These are phyloP conservation scores for Alternaria sp. DNA, from an alignment of 2,329 filamentous ascomycete species.

Conservation along the genomic window DNA sequence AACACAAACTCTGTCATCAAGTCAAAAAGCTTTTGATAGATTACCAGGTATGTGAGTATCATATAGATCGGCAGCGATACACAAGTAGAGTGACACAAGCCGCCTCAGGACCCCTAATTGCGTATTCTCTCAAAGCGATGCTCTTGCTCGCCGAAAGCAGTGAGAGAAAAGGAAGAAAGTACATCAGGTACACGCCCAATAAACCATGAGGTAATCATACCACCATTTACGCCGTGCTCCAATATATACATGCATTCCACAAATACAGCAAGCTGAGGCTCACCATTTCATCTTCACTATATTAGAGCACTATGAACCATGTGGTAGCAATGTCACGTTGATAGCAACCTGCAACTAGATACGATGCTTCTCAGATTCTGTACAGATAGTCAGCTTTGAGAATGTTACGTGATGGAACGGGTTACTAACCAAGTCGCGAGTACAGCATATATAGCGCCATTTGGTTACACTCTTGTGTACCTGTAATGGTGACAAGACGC, in stretches of 20 bases:
- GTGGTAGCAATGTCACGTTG: not conserved
- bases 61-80: slow-evolving; percentile 11
- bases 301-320: not conserved
- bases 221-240: slow-evolving; percentile 23
- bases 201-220: slow-evolving; percentile 9
- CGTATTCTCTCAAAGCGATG: not conserved
- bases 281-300: not conserved
- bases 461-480: slow-evolving; percentile 97
- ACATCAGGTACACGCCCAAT: slow-evolving; percentile 13
- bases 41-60: slow-evolving; percentile 20
- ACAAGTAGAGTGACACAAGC: slow-evolving; percentile 1
- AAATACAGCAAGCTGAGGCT: slow-evolving; percentile 4
- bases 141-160: slow-evolving; percentile 7
- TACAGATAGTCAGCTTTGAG: slow-evolving; percentile 18
- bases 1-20: not conserved
- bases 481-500: slow-evolving; percentile 94
- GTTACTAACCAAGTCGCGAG: slow-evolving; percentile 81
- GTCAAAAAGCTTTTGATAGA: slow-evolving; percentile 19
- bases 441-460: slow-evolving; percentile 99
- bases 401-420: slow-evolving; percentile 6
- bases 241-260: slow-evolving; percentile 17
- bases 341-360: slow-evolving; percentile 56
- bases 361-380: slow-evolving; percentile 80
- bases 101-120: not conserved
- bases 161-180: not conserved